Base-by-base conservation (phyloP, 306 rosid species). In the Sophora flavescens region DNA sequence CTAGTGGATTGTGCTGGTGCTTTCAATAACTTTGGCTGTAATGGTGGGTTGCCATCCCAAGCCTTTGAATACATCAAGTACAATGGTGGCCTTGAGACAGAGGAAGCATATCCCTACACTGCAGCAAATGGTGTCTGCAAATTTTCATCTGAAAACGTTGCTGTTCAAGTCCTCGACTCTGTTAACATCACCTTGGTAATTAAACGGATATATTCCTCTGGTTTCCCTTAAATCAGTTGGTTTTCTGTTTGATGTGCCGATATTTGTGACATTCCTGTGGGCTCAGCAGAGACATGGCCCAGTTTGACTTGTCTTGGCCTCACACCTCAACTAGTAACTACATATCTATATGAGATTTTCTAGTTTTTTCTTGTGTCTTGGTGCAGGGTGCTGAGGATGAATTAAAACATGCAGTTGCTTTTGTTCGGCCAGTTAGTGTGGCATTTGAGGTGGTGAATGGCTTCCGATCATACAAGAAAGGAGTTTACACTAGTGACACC, bases 31-130 rank as follows among this genome's bases (percentile, higher is more conserved):
- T 87, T 81, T 41, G 99, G 99, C 71, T 96, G 97, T 82, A 0
- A 45, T 4, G 99, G 99, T 26, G 99, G 99, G 18, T 84, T 96
- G 78, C 99, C 99, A 7, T 96, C 99, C 61, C 99, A 96, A 73
- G 99, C 99, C 75, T 96, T 91, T 80, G 99, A 96, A 72, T 95
- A 92, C 84, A 87, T 95, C 41, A 95, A 92, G 62, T 89, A 81
- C 86, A 95, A 89, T 63, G 97, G 99, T 14, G 99, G 99, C 73
- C 92, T 95, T 79, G 96, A 88, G 53, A 87, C 97, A 6, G 99
- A 92, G 84, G 82, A 80, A 72, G 88, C 96, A 62, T 95, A 95
- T 84, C 97, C 99, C 72, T 95, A 95, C 83, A 80, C 88, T 0
- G 97, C 54, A 62, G 2, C 62, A 26, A 63, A 86, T 75, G 92